Evolutionary conservation across 2,329 filamentous ascomycete genomes (phyloP).

Genomic region (Monilinia fructigena): DNA sequence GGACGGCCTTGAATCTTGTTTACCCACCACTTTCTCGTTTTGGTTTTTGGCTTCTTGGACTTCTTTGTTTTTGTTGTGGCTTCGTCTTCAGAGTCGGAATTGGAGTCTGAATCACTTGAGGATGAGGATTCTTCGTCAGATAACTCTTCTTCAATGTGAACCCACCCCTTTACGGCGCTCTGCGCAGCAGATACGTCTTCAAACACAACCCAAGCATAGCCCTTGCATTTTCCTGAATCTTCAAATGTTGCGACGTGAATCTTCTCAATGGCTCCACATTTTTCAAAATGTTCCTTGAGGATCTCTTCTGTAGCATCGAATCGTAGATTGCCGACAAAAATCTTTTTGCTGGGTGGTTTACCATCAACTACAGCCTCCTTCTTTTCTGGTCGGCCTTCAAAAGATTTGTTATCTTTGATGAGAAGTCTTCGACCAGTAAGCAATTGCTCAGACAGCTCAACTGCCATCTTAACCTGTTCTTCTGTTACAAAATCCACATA

Average conservation of each 20-base stretch:
- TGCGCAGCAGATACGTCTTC: slow-evolving; percentile 72
- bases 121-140: slow-evolving; percentile 38
- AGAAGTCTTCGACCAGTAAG: slow-evolving; percentile 75
- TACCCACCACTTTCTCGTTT: slow-evolving; percentile 75
- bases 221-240: slow-evolving; percentile 96
- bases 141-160: slow-evolving; percentile 61
- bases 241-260: slow-evolving; percentile 93
- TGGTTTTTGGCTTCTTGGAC: slow-evolving; percentile 57
- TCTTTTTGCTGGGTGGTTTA: slow-evolving; percentile 70
- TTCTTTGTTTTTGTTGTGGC: slow-evolving; percentile 42
- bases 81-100: slow-evolving; percentile 44
- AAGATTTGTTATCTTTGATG: slow-evolving; percentile 90
- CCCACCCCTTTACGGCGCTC: slow-evolving; percentile 76
- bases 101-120: slow-evolving; percentile 34
- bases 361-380: slow-evolving; percentile 40
- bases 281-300: slow-evolving; percentile 75
- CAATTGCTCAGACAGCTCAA: slow-evolving; percentile 82
- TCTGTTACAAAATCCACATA: slow-evolving; percentile 84
- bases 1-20: slow-evolving; percentile 78
- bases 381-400: slow-evolving; percentile 82
- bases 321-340: slow-evolving; percentile 89
- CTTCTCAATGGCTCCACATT: slow-evolving; percentile 79
- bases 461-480: slow-evolving; percentile 67
- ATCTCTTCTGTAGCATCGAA: slow-evolving; percentile 82
- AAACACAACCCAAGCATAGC: slow-evolving; percentile 94